Evolutionary conservation across 108 stramenopile genomes (phyloP).

Genomic region (Nitzschia inconspicua): DNA sequence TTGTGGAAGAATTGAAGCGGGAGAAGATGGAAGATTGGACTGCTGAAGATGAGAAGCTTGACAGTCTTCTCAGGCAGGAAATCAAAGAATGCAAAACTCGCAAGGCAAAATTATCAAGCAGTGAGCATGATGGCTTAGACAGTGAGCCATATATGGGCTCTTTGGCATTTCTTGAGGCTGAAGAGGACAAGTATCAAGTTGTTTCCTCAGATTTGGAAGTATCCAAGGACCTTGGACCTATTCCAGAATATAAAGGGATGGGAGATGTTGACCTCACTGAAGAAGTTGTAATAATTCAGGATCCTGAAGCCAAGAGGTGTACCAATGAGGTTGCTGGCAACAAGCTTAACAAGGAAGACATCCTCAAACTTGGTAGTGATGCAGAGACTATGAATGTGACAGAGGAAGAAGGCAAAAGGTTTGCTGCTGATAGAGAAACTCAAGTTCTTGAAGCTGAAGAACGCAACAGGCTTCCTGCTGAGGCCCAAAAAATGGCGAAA

Average conservation of each 20-base stretch:
- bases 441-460: neutral
- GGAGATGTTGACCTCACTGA: neutral
- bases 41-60: neutral
- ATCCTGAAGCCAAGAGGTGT: neutral
- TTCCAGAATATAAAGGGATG: neutral
- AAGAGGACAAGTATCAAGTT: too few species aligned
- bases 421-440: too few species aligned
- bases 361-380: too few species aligned
- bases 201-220: too few species aligned
- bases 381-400: neutral
- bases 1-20: conserved; percentile 6
- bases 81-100: neutral
- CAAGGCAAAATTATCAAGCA: too few species aligned
- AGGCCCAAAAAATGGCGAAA: neutral
- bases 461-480: neutral
- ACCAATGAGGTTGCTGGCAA: neutral
- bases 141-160: too few species aligned
- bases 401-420: neutral
- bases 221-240: too few species aligned
- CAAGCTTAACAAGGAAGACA: neutral
- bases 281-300: neutral
- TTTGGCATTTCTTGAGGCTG: too few species aligned
- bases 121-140: too few species aligned
- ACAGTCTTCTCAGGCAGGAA: conserved; percentile 12
- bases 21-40: conserved; percentile 5